A percentile compares a stretch with the other conserved stretches of the same genome.
Evolutionary conservation across 495 filamentous ascomycete genomes (phyloP).

Genomic region (Cetradonia linearis): DNA sequence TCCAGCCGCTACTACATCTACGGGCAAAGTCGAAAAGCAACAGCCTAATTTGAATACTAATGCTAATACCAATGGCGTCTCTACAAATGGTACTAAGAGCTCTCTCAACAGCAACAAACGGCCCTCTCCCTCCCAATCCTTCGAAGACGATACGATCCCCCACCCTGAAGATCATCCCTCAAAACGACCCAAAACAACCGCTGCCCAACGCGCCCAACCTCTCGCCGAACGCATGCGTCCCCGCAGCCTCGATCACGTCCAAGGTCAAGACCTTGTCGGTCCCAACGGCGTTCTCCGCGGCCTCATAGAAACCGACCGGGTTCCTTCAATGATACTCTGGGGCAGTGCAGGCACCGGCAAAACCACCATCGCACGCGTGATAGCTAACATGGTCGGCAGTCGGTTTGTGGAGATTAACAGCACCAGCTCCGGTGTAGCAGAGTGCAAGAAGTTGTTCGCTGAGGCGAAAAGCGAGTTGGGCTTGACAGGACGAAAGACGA

Average conservation of each 20-base stretch:
- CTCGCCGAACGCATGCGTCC: slow-evolving; percentile 93
- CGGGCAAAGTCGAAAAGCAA: not conserved
- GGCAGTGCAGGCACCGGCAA: slow-evolving; percentile 87
- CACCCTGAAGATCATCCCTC: slow-evolving; percentile 29
- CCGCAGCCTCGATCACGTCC: slow-evolving; percentile 69
- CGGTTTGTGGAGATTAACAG: slow-evolving; percentile 96
- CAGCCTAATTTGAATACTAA: not conserved
- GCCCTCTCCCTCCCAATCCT: slow-evolving; percentile 1
- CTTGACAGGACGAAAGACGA: slow-evolving; percentile 80
- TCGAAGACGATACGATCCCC: not conserved
- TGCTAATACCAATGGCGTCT: not conserved
- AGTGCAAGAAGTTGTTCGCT: slow-evolving; percentile 86
- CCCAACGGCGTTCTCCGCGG: slow-evolving; percentile 71
- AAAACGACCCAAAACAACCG: slow-evolving; percentile 52
- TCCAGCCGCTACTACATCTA: not conserved
- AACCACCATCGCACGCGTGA: slow-evolving; percentile 90
- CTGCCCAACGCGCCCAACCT: slow-evolving; percentile 61
- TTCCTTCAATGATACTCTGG: slow-evolving; percentile 96
- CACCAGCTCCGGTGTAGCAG: slow-evolving; percentile 79
- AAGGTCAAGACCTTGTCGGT: slow-evolving; percentile 86
- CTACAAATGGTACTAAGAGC: not conserved
- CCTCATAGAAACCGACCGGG: slow-evolving; percentile 76
- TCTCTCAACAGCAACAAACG: slow-evolving; percentile 15
- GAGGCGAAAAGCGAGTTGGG: slow-evolving; percentile 75
- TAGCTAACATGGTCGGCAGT: slow-evolving; percentile 68